Evolutionary conservation across 2,329 filamentous ascomycete species (phyloP), one percentile per base, ranked within the genome.

Genomic region (Cercospora sp.): DNA sequence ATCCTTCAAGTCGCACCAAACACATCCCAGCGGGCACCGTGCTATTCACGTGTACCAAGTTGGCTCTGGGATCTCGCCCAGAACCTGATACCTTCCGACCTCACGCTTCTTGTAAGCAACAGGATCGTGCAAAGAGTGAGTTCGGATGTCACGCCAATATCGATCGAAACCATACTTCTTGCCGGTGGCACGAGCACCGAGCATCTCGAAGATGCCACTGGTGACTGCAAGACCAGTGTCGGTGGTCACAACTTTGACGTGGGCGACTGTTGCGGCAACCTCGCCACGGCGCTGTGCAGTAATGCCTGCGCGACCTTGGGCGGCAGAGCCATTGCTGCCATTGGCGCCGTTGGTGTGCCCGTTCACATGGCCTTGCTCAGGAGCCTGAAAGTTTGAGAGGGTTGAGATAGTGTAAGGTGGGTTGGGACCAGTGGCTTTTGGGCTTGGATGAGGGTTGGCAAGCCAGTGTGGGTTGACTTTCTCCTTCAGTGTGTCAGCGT

Each of bases 31-130:
- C 26, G 57, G 64, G 26, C 57, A 65, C 36, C 40, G 36, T 51
- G 58, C 67, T 23, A 68, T 61, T 64, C 63, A 68, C 20, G 67
- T 68, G 40, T 68, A 68, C 67, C 67, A 68, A 10, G 67, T 66
- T 18, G 67, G 67, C 63, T 68, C 67, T 0, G 67, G 67, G n/a
- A 68, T 66, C 55, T 68, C 67, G 8, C 81, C 82, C 60, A 89
- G 72, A 64, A 90, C 73, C 45, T 84, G 80, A 74, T 83, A 90
- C 23, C 85, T 78, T 0, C 88, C 88, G 62, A 90, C 72, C 77
- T 90, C 88, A 3, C 85, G 78, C 66, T 89, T 88, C 82, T 90
- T 90, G 73, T 90, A 90, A 26, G 88, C 86, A 30, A 90, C 87
- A 0, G 88, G 88, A 76, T 90, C 89, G 78, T 90, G 88, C 72